Evolutionary conservation across 2,329 filamentous ascomycete genomes (phyloP).

Genomic region (Fusarium nurragi): DNA sequence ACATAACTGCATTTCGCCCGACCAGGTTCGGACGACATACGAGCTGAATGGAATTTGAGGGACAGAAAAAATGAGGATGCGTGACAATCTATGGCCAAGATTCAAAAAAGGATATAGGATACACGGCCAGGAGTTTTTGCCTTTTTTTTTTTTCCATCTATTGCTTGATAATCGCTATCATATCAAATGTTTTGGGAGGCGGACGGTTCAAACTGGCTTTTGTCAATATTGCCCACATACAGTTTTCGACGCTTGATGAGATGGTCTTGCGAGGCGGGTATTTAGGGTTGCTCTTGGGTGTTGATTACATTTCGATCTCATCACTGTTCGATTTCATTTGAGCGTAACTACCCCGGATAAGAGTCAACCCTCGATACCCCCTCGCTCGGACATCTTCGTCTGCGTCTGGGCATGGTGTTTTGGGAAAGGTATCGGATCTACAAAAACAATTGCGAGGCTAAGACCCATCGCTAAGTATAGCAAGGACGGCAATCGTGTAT

Average conservation of each 20-base stretch:
- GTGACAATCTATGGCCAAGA: conserved; percentile 40
- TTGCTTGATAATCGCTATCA: conserved; percentile 27
- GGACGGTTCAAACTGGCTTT: conserved; percentile 23
- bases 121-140: conserved; percentile 45
- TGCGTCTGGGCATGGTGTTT: conserved; percentile 29
- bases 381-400: not conserved
- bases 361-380: not conserved
- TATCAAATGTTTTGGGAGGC: conserved; percentile 24
- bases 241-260: conserved; percentile 7
- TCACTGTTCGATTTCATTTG: not conserved
- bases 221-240: conserved; percentile 13
- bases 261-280: not conserved
- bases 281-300: not conserved
- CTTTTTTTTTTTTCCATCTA: conserved; percentile 27
- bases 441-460: conserved; percentile 26
- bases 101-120: conserved; percentile 46
- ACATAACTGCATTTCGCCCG: conserved; percentile 14
- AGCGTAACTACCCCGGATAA: not conserved
- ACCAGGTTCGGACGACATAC: conserved; percentile 23
- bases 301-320: not conserved
- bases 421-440: conserved; percentile 28
- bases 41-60: conserved; percentile 23
- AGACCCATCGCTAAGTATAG: conserved; percentile 15
- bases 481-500: conserved; percentile 21
- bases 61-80: conserved; percentile 38